Base-by-base conservation (phyloP, 75 land plant species). In the Pinus taeda region DNA sequence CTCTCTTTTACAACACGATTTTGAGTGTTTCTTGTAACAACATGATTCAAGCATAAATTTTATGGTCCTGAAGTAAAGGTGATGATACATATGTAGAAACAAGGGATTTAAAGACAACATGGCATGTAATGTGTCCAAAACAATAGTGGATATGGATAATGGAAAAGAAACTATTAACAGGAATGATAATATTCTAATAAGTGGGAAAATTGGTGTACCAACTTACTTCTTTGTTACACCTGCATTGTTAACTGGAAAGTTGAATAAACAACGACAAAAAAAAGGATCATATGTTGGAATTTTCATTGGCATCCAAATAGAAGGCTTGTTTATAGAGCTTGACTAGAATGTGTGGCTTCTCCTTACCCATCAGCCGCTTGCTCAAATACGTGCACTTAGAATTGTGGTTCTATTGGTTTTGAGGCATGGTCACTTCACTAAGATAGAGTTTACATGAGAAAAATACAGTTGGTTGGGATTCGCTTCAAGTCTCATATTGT, bases 291-390 rank as follows among this genome's bases (percentile, higher is more conserved):
- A 92, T 66, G 73, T 70, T 57, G 95, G 98, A 15, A 62, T 78
- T 36, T 83, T 95, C n/a, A 90, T 84, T 15, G 87, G 88, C 2
- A 75, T 90, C 11, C 80, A 88, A 63, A 78, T 92, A 87, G 82
- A 89, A 57, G 95, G 91, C 1, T 84, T 83, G 84, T 69, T 95
- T 53, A 61, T 90, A 76, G 91, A 92, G 77, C 79, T 95, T 49
- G 95, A 95, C 78, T 49, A 78, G 12, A 82, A 86, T 22, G 91
- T 89, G 45, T 90, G 93, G 95, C 83, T 95, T 59, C 74, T 95
- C 60, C 60, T 88, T 22, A 85, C 89, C 0, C 90, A 92, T 67
- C 79, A 78, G 6, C 57, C 73, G 21, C 83, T 83, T 60, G 36
- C 77, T 26, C 73, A 80, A 18, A 87, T 85, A 11, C 91, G 85